These are phyloP conservation scores for Fusarium agapanthi DNA, from an alignment of 2,329 filamentous ascomycete species.

Conservation along the genomic window DNA sequence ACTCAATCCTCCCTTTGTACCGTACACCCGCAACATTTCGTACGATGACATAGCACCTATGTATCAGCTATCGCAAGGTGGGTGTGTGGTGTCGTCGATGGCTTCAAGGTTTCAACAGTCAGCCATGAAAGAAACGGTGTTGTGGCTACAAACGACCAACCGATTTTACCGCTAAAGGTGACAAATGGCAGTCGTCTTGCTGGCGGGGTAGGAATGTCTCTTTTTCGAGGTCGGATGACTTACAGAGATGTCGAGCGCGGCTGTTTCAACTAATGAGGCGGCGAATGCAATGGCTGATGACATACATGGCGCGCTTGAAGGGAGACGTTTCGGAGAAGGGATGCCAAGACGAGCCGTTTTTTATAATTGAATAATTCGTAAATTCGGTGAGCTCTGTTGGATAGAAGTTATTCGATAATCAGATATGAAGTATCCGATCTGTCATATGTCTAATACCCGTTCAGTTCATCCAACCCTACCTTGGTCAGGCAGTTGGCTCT, in stretches of 20 bases:
- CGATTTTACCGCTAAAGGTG: neutral
- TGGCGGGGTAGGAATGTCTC: neutral
- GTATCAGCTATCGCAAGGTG: neutral
- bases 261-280: constrained; percentile 16
- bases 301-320: constrained; percentile 13
- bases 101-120: constrained; percentile 11
- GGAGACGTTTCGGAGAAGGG: neutral
- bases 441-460: neutral
- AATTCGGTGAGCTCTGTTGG: neutral
- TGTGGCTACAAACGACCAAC: neutral
- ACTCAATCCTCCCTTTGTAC: neutral
- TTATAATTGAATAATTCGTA: neutral
- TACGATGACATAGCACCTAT: neutral
- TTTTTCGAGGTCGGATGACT: neutral
- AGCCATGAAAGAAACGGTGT: neutral
- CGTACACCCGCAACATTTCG: neutral
- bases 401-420: neutral
- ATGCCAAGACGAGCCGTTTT: neutral
- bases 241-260: neutral
- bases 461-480: no score
- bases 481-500: neutral
- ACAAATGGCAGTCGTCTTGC: neutral
- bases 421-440: neutral
- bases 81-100: constrained; percentile 7
- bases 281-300: constrained; percentile 18